Conservation (phyloP, 164 flowering plant species). For the Stephania japonica region DNA sequence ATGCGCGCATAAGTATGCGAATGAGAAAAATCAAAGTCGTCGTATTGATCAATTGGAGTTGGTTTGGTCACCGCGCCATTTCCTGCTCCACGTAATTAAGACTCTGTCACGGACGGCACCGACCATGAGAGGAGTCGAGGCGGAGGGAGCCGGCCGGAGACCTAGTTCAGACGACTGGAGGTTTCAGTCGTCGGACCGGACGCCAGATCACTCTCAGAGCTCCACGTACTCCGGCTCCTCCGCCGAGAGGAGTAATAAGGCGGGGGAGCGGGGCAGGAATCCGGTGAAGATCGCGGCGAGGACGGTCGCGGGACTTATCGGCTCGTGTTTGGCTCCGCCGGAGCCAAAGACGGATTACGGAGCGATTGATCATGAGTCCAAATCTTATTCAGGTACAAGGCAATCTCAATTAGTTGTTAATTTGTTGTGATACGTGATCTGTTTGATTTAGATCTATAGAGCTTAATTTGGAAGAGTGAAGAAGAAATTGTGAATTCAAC, state of each 20-base stretch:
- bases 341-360: constrained; percentile 17
- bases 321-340: constrained; percentile 63
- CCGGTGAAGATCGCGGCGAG: constrained; percentile 34
- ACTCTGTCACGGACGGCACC: background rate
- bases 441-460: background rate
- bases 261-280: constrained; percentile 22
- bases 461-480: background rate
- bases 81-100: constrained; percentile 18
- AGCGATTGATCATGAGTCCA: constrained; percentile 21
- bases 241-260: constrained; percentile 1
- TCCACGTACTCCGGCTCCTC: constrained; percentile 21
- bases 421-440: background rate
- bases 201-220: constrained; percentile 15
- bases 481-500: no score
- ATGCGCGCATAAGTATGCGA: no score
- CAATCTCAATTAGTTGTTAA: background rate
- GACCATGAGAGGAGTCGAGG: constrained; percentile 17
- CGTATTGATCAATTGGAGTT: constrained; percentile 5
- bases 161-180: constrained; percentile 18
- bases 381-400: constrained; percentile 27
- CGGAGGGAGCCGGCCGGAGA: constrained; percentile 17
- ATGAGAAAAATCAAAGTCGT: background rate
- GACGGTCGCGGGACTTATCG: constrained; percentile 42
- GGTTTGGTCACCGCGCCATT: background rate
- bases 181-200: constrained; percentile 20